A percentile compares a stretch with the other conserved stretches of the same genome.
These are phyloP conservation scores for Macrotyloma uniflorum DNA, from an alignment of 306 rosid genomes.

Conservation along the genomic window DNA sequence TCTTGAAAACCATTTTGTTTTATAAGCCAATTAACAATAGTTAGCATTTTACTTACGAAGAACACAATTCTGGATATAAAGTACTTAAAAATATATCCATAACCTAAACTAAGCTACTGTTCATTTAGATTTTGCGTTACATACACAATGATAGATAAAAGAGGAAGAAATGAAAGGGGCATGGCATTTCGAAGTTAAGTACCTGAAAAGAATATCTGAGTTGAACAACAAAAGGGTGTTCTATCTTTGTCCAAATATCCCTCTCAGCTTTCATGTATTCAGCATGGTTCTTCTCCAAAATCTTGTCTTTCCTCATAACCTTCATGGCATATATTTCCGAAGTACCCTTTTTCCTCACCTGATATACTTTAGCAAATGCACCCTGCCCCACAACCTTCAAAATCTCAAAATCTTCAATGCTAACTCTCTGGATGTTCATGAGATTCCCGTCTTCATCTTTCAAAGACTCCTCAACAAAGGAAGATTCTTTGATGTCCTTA, in stretches of 20 bases:
- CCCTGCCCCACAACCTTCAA: slow-evolving; percentile 98
- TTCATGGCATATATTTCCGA: slow-evolving; percentile 95
- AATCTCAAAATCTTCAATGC: slow-evolving; percentile 88
- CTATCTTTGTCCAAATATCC: slow-evolving; percentile 81
- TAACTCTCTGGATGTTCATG: slow-evolving; percentile 55
- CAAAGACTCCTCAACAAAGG: slow-evolving; percentile 40
- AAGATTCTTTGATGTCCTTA: slow-evolving; percentile 51
- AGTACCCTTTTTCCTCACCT: slow-evolving; percentile 91
- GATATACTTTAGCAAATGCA: slow-evolving; percentile 95
- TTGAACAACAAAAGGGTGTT: slow-evolving; percentile 87
- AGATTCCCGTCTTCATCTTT: slow-evolving; percentile 41
- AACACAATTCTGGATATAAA: neutral
- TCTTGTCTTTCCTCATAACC: slow-evolving; percentile 97
- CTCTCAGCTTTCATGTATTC: slow-evolving; percentile 99
- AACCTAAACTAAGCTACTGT: neutral
- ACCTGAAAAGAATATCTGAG: slow-evolving; percentile 97
- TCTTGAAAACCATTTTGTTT: neutral
- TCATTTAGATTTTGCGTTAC: neutral
- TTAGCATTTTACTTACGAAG: slow-evolving; percentile 18
- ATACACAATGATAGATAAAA: neutral
- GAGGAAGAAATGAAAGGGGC: neutral
- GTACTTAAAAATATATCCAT: neutral
- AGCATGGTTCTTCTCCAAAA: slow-evolving; percentile 95
- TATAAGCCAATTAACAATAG: neutral
- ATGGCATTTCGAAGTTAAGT: slow-evolving; percentile 36